Evolutionary conservation across 75 land plant genomes (phyloP).

Genomic region (Isoetes taiwanensis): DNA sequence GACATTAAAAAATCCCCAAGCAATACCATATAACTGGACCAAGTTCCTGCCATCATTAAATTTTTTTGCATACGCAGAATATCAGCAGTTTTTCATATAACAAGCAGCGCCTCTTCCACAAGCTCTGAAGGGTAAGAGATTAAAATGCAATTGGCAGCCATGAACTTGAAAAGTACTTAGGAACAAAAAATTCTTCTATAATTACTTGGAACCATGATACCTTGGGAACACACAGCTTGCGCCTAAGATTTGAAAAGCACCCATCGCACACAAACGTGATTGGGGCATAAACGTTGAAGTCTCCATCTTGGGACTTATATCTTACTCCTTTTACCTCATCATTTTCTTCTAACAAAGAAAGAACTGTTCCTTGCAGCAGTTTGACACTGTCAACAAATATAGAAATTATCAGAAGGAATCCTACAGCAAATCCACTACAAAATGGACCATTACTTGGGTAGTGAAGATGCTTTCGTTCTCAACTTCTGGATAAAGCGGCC

Average conservation of each 20-base stretch:
- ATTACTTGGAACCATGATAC: too few species aligned
- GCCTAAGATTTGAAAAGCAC: conserved; percentile 81
- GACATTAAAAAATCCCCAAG: too few species aligned
- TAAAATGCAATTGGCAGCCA: too few species aligned
- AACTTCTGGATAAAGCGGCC: conserved; percentile 84
- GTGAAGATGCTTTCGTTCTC: conserved; percentile 65
- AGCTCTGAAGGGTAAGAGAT: too few species aligned
- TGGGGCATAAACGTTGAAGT: conserved; percentile 59
- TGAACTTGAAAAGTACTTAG: too few species aligned
- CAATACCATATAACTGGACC: too few species aligned
- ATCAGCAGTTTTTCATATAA: too few species aligned
- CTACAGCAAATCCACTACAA: background rate
- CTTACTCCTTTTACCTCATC: conserved; percentile 67
- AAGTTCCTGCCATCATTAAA: too few species aligned
- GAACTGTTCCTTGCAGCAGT: conserved; percentile 76
- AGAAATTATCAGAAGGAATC: background rate
- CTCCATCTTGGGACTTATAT: conserved; percentile 46
- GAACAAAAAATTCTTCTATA: too few species aligned
- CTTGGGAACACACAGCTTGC: conserved; percentile 71
- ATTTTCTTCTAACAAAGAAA: conserved; percentile 57
- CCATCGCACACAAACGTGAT: conserved; percentile 95
- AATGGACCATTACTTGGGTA: conserved; percentile 75
- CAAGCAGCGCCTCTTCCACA: too few species aligned
- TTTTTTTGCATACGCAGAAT: too few species aligned
- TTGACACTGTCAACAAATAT: conserved; percentile 35